Evolutionary conservation across 2,329 filamentous ascomycete genomes (phyloP), one percentile per base, ranked within the genome.

Genomic region (Apiospora aurea): DNA sequence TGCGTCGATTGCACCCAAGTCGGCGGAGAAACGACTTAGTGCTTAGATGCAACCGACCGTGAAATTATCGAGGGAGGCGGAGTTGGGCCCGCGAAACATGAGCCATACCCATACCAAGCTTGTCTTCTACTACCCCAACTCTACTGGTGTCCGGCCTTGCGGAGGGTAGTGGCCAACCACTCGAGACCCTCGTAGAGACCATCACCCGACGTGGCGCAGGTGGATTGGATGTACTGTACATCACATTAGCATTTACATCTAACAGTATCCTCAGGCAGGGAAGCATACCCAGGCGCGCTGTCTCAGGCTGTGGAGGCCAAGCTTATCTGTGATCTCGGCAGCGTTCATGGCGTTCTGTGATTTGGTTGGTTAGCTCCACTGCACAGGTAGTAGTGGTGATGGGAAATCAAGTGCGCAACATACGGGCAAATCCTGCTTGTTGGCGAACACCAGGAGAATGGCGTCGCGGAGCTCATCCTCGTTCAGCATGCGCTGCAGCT

Each of bases 271-370:
- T 38, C 44, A 46, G 69, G 71, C 38, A 53, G 21, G 21, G 74
- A 64, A 75, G 87, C 95, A 84, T 95, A 99, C 96, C 96, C 96
- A 99, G 81, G 94, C 93, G 85, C 96, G 95, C 89, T 97, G 94
- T 90, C 95, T 94, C 90, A 99, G 90, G 88, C 94, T 97, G 92
- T 98, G 96, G 81, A 99, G 95, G 83, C 96, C 96, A 85, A 99
- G 94, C 92, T 98, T 98, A 89, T 99, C 96, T 85, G 96, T 99
- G 86, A 99, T 98, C 89, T 99, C 96, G 82, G 96, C 96, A 81
- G 96, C 96, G 87, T 97, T 98, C 96, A 98, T 98, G 86, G 96
- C 96, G 83, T 98, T 98, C 95, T 97, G 81, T 73, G 72, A 74
- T 61, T 24, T 72, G 41, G 77, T 24, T 72, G 41, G 77, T 82